Evolutionary conservation across 352 stramenopile species (phyloP).

Genomic region (Phytophthora boehmeriae): DNA sequence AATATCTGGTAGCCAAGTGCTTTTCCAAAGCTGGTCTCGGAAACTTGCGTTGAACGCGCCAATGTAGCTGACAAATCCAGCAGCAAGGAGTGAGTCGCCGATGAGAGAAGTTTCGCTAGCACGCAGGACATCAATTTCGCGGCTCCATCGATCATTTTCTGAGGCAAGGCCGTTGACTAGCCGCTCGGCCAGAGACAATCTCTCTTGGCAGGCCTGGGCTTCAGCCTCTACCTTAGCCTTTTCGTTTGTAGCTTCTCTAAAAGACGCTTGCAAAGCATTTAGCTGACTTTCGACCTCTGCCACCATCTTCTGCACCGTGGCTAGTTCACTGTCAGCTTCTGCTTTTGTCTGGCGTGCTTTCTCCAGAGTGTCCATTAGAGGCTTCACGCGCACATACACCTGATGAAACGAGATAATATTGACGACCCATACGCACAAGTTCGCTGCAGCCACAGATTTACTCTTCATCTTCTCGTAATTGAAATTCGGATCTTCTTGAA

Average conservation of each 20-base stretch:
- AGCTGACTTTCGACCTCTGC: conserved; percentile 85
- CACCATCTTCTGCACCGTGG: conserved; percentile 81
- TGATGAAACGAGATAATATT: conserved; percentile 94
- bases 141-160: conserved; percentile 90
- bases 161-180: conserved; percentile 89
- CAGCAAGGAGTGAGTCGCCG: conserved; percentile 88
- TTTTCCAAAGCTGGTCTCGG: conserved; percentile 81
- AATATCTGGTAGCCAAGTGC: conserved; percentile 90
- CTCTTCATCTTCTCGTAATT: conserved; percentile 95
- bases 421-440: conserved; percentile 93
- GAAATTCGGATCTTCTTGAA: conserved; percentile 91
- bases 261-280: conserved; percentile 75
- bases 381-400: conserved; percentile 94
- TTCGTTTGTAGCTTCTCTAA: conserved; percentile 89
- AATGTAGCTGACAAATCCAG: conserved; percentile 92
- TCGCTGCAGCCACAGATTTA: conserved; percentile 91
- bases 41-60: conserved; percentile 91
- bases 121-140: conserved; percentile 86
- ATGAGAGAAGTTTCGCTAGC: conserved; percentile 77
- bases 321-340: conserved; percentile 84
- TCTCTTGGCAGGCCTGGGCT: conserved; percentile 84
- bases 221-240: conserved; percentile 92
- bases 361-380: conserved; percentile 93
- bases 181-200: conserved; percentile 86
- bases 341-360: conserved; percentile 75